Evolutionary conservation across 257 asterid genomes (phyloP).

Genomic region (Capsicum pubescens): DNA sequence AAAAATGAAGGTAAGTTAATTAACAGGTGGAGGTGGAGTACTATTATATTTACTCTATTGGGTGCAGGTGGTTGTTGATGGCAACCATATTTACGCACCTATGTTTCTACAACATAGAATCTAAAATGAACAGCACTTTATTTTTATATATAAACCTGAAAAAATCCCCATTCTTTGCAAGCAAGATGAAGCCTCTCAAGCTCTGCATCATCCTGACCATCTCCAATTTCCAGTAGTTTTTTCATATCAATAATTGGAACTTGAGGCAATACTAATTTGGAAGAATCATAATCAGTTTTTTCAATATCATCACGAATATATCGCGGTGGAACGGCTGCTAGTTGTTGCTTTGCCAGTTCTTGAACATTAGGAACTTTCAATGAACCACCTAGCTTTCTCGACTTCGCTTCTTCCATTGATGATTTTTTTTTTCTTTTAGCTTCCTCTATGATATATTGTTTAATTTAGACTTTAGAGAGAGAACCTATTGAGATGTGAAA

Average conservation of each 20-base stretch:
- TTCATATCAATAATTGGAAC: slow-evolving; percentile 16
- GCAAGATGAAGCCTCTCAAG: slow-evolving; percentile 1
- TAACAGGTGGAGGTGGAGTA: too few species aligned
- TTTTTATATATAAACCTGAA: background rate
- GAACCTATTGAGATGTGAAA: too few species aligned
- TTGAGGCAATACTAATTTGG: background rate
- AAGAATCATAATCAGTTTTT: background rate
- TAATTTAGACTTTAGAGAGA: too few species aligned
- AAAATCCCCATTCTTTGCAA: slow-evolving; percentile 26
- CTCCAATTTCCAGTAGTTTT: background rate
- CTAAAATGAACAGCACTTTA: background rate
- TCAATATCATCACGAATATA: background rate
- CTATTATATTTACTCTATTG: too few species aligned
- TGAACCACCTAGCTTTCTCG: slow-evolving; percentile 3
- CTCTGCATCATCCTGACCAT: background rate
- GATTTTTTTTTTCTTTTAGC: background rate
- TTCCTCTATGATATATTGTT: too few species aligned
- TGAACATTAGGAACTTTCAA: slow-evolving; percentile 15
- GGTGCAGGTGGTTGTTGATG: too few species aligned
- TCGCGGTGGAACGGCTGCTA: background rate
- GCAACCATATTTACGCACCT: too few species aligned
- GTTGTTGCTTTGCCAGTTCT: background rate
- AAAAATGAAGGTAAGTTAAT: too few species aligned
- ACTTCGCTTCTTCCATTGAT: background rate
- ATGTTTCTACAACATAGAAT: background rate